Conservation (phyloP, 169 alveolate genomes). For the Eimeria falciformis region DNA sequence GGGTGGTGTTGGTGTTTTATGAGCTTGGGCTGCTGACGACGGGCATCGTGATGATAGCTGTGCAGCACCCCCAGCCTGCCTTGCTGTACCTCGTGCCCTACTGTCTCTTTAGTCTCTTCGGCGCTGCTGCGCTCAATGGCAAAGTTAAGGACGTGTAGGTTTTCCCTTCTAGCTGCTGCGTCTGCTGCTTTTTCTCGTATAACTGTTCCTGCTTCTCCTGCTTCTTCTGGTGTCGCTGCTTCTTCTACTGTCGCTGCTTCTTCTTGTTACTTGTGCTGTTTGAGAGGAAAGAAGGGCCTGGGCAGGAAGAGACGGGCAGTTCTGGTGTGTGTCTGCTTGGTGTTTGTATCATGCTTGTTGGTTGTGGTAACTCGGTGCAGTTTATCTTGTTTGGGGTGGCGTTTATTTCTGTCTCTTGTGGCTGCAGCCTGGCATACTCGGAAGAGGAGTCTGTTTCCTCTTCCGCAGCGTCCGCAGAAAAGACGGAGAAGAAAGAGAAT, state of each 20-base stretch:
- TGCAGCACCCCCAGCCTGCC: constrained; percentile 94
- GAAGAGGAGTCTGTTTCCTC: constrained; percentile 25
- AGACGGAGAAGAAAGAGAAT: constrained; percentile 48
- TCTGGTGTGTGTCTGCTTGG: too few species aligned
- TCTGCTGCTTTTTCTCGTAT: not conserved
- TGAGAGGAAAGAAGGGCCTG: too few species aligned
- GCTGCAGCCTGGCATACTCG: constrained; percentile 63
- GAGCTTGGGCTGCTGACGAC: constrained; percentile 91
- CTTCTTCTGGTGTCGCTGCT: not conserved
- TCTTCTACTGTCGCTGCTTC: not conserved
- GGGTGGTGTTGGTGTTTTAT: constrained; percentile 88
- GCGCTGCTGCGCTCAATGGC: constrained; percentile 82
- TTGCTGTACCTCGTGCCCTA: constrained; percentile 95
- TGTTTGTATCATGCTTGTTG: too few species aligned
- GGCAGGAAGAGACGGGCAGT: too few species aligned
- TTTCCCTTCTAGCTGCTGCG: too few species aligned
- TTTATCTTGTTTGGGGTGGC: too few species aligned
- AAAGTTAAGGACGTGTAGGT: constrained; percentile 77
- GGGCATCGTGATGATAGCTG: constrained; percentile 87
- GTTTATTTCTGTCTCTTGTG: not conserved
- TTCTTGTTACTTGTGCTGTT: too few species aligned
- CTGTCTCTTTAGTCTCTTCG: constrained; percentile 84
- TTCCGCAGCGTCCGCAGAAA: not conserved
- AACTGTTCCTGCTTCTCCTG: not conserved
- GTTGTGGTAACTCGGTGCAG: too few species aligned